phyloP scores from a whole-genome alignment of 768 basidiomycete species.

The Sistotremastrum niveocremeum region DNA sequence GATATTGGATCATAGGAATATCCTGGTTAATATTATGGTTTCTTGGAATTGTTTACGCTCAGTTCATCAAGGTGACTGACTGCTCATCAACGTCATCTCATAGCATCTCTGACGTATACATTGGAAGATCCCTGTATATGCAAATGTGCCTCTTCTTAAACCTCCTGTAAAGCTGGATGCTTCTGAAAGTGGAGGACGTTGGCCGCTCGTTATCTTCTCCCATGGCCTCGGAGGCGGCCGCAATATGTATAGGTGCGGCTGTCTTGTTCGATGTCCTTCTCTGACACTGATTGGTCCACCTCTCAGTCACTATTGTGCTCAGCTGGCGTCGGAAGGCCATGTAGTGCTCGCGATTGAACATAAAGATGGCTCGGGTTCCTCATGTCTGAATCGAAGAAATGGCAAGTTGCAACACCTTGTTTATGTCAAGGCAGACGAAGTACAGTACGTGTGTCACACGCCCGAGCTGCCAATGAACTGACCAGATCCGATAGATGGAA shows the following conservation, averaged over 20 bases:
- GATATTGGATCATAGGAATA: not conserved
- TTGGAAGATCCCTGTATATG: constrained; percentile 41
- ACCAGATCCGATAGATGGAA: constrained; percentile 20
- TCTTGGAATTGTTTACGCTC: constrained; percentile 36
- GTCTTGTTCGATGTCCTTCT: not conserved
- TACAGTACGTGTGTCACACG: constrained; percentile 18
- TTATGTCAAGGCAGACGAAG: constrained; percentile 44
- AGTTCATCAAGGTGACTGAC: constrained; percentile 29
- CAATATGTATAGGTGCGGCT: constrained; percentile 48
- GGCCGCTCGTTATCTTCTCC: constrained; percentile 76
- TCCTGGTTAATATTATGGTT: constrained; percentile 21
- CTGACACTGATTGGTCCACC: not conserved
- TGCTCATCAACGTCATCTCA: not conserved
- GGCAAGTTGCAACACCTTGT: constrained; percentile 21
- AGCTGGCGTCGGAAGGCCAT: constrained; percentile 63
- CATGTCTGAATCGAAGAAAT: constrained; percentile 25
- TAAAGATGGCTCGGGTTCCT: constrained; percentile 64
- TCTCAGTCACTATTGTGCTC: constrained; percentile 51
- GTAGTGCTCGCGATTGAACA: constrained; percentile 79
- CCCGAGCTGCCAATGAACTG: not conserved
- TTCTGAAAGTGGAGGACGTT: constrained; percentile 19
- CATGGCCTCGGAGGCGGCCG: constrained; percentile 71
- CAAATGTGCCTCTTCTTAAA: constrained; percentile 38
- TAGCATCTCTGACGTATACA: not conserved
- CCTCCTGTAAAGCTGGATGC: constrained; percentile 10